These are phyloP conservation scores for Cucumis variabilis DNA, from an alignment of 331 rosid species.

Conservation along the genomic window DNA sequence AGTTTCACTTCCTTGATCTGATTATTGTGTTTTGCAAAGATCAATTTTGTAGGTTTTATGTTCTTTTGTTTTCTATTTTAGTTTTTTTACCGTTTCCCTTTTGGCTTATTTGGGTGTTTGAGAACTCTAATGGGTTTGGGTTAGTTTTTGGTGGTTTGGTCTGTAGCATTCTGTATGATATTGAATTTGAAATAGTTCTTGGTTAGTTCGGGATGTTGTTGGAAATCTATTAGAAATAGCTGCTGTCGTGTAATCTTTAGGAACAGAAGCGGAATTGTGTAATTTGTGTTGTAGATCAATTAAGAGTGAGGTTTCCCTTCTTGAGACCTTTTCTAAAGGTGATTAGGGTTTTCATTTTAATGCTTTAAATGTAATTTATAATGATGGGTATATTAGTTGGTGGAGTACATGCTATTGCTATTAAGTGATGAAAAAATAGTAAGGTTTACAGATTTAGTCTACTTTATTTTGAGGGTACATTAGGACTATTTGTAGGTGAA, in stretches of 20 bases:
- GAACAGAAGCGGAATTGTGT: not conserved
- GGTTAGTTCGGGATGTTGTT: conserved; percentile 19
- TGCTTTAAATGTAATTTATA: too few relatives aligned
- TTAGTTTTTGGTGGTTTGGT: not conserved
- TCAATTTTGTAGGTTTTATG: not conserved
- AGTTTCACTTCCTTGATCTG: conserved; percentile 16
- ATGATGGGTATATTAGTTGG: too few relatives aligned
- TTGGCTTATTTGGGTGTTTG: conserved; percentile 10
- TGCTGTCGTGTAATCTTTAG: conserved; percentile 12
- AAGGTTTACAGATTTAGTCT: too few relatives aligned
- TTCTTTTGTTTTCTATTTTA: not conserved
- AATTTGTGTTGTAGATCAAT: not conserved
- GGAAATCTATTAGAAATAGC: conserved; percentile 11
- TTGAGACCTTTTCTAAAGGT: not conserved
- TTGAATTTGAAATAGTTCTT: conserved; percentile 9
- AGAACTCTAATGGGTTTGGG: conserved; percentile 15
- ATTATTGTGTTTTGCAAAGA: conserved; percentile 14
- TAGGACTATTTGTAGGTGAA: too few relatives aligned
- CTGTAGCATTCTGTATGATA: not conserved
- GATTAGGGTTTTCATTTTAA: too few relatives aligned
- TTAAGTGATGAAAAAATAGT: too few relatives aligned
- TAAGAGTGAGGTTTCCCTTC: not conserved
- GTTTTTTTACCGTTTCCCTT: not conserved
- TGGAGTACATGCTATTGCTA: too few relatives aligned
- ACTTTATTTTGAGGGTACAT: too few relatives aligned